Evolutionary conservation across 805 yeast genomes (phyloP).

Genomic region (Pichia insulana): DNA sequence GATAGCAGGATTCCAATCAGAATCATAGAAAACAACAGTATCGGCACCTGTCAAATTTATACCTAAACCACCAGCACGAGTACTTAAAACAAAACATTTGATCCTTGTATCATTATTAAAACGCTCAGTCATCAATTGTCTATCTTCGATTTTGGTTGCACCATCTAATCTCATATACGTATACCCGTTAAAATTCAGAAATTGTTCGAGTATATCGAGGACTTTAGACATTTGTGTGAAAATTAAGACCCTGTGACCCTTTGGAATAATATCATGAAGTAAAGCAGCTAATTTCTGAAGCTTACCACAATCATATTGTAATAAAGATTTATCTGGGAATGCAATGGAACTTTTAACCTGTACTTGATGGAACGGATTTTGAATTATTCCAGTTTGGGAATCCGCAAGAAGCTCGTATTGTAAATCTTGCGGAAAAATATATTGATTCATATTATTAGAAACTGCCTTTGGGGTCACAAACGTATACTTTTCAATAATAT

Average conservation of each 20-base stretch:
- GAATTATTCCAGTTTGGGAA: conserved; percentile 19
- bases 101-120: conserved; percentile 81
- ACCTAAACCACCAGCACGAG: conserved; percentile 98
- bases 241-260: conserved; percentile 89
- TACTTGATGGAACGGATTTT: conserved; percentile 62
- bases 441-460: conserved; percentile 57
- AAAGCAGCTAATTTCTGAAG: conserved; percentile 74
- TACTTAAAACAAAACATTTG: conserved; percentile 85
- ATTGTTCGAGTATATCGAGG: conserved; percentile 85
- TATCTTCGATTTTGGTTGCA: conserved; percentile 93
- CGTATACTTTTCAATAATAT: conserved; percentile 62
- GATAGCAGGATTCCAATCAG: conserved; percentile 99
- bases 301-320: conserved; percentile 96
- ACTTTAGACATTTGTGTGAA: conserved; percentile 99
- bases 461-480: conserved; percentile 86
- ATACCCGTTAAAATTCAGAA: conserved; percentile 88
- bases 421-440: conserved; percentile 34
- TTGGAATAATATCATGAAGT: conserved; percentile 66
- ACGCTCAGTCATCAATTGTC: conserved; percentile 87
- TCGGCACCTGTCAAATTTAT: conserved; percentile 97
- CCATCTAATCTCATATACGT: conserved; percentile 94
- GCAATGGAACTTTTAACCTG: conserved; percentile 87
- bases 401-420: conserved; percentile 24
- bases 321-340: conserved; percentile 86
- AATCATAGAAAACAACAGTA: conserved; percentile 94